phyloP scores from a whole-genome alignment of 345 rosid genomes.

The Melaleuca alternifolia region DNA sequence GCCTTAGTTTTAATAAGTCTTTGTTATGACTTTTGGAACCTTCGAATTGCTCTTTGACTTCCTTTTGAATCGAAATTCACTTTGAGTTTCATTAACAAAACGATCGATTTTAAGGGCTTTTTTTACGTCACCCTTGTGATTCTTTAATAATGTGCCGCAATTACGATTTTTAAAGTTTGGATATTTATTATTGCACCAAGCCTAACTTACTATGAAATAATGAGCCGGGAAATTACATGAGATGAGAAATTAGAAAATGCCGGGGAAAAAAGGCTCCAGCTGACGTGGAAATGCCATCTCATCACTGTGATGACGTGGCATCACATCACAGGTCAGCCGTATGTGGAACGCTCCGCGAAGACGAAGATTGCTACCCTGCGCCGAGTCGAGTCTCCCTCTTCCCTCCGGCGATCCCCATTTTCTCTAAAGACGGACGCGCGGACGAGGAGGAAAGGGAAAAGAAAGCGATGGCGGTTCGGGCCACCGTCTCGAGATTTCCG shows the following conservation, averaged over 20 bases:
- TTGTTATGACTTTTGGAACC: not conserved
- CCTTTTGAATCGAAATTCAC: not conserved
- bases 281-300: not conserved
- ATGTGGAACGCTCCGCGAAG: not conserved
- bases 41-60: not conserved
- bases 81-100: not conserved
- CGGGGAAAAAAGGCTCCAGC: not conserved
- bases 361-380: not conserved
- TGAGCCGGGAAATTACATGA: not conserved
- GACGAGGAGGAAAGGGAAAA: not conserved
- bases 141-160: not conserved
- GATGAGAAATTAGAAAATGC: not conserved
- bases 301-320: not conserved
- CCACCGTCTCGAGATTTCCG: conserved; percentile 78
- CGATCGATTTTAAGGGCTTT: no score
- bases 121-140: no score
- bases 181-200: not conserved
- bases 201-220: not conserved
- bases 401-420: not conserved
- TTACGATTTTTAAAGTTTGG: not conserved
- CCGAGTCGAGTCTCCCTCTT: not conserved
- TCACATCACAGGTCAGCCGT: not conserved
- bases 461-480: conserved; percentile 63
- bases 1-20: not conserved
- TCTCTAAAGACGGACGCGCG: not conserved